Percentiles rank a stretch among this genome's conserved stretches.
Evolutionary conservation across 2,329 filamentous ascomycete genomes (phyloP).

Genomic region (Penicillium vulpinum): DNA sequence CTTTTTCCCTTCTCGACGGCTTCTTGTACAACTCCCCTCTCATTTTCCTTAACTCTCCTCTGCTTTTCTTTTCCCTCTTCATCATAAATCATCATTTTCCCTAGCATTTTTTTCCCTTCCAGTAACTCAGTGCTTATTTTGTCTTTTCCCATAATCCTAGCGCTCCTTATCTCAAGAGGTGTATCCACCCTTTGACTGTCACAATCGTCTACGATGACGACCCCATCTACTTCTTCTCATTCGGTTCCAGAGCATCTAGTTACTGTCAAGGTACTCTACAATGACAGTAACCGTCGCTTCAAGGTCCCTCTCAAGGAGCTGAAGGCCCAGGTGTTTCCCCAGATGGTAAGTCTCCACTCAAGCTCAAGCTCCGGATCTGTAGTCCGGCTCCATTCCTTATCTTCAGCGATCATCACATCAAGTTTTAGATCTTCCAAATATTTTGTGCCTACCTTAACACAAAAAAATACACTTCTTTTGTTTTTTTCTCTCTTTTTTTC

Average conservation of each 20-base stretch:
- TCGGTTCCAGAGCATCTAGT: constrained; percentile 69
- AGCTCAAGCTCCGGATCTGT: constrained; percentile 31
- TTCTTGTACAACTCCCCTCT: constrained; percentile 18
- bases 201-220: constrained; percentile 27
- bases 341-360: constrained; percentile 68
- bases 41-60: constrained; percentile 12
- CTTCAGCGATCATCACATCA: constrained; percentile 10
- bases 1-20: constrained; percentile 17
- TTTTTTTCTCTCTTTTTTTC: too few relatives aligned
- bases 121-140: constrained; percentile 13
- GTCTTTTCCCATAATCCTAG: constrained; percentile 1
- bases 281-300: constrained; percentile 75
- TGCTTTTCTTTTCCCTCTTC: constrained; percentile 14
- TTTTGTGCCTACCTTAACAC: background rate
- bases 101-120: constrained; percentile 9
- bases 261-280: constrained; percentile 79
- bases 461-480: background rate
- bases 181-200: constrained; percentile 10
- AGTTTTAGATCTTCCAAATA: background rate
- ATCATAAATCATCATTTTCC: constrained; percentile 16
- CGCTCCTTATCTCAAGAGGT: constrained; percentile 14
- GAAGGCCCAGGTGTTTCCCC: constrained; percentile 68
- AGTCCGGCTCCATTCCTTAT: constrained; percentile 22
- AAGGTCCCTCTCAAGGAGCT: constrained; percentile 89
- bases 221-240: constrained; percentile 44